A percentile compares a stretch with the other conserved stretches of the same genome.
Conservation (phyloP, 495 filamentous ascomycete species). For the Mytilinidion resinicola region DNA sequence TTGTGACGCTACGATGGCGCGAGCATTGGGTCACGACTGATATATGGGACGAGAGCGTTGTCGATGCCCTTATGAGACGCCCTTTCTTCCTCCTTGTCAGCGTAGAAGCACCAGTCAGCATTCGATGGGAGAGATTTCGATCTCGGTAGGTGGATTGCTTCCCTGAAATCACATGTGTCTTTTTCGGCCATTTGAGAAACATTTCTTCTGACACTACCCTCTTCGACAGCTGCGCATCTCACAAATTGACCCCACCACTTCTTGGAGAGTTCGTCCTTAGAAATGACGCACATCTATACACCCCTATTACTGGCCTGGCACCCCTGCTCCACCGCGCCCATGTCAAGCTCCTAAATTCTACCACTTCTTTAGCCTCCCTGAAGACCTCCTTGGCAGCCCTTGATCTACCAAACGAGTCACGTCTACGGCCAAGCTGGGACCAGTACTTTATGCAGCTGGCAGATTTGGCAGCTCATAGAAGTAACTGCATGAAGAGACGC, state of each 20-base stretch:
- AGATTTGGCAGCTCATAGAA: conserved; percentile 80
- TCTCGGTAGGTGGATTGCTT: conserved; percentile 39
- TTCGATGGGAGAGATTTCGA: conserved; percentile 71
- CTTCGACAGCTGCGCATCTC: conserved; percentile 39
- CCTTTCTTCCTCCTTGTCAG: conserved; percentile 92
- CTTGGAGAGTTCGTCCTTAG: conserved; percentile 71
- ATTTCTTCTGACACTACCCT: neutral
- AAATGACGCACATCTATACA: conserved; percentile 74
- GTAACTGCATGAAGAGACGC: conserved; percentile 96
- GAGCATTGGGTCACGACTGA: conserved; percentile 77
- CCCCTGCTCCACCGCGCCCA: conserved; percentile 72
- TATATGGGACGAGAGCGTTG: conserved; percentile 58
- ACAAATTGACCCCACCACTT: conserved; percentile 43
- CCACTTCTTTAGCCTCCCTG: conserved; percentile 61
- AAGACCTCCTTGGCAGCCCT: conserved; percentile 60
- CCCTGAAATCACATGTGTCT: neutral
- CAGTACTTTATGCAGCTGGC: conserved; percentile 96
- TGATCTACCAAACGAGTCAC: conserved; percentile 67
- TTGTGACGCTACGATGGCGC: conserved; percentile 78
- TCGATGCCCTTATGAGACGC: conserved; percentile 67
- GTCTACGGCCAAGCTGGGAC: conserved; percentile 91
- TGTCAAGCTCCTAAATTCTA: conserved; percentile 78
- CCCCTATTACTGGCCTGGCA: conserved; percentile 56
- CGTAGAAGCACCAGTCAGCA: conserved; percentile 78
- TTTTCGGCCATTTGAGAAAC: neutral